Percentiles rank a stretch among this genome's conserved stretches.
phyloP scores from a whole-genome alignment of 2,329 filamentous ascomycete species.

The Bimuria novae-zelandiae region DNA sequence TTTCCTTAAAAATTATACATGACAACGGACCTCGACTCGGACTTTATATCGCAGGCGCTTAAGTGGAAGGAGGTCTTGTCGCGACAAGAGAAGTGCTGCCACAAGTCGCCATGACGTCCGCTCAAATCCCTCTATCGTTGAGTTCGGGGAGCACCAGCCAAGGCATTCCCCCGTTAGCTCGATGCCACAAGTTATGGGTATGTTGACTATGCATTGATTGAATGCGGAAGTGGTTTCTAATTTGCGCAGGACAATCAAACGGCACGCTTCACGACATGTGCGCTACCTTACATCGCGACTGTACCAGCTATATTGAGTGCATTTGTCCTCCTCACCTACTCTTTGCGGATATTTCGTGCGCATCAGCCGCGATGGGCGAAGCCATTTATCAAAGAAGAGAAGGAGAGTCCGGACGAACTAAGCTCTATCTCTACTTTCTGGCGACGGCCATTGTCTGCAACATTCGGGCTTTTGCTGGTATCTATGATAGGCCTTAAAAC shows the following conservation, averaged over 20 bases:
- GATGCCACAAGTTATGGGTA: conserved; percentile 38
- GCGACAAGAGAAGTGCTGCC: conserved; percentile 16
- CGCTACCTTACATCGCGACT: conserved; percentile 45
- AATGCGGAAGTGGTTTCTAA: conserved; percentile 3
- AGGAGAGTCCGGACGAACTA: conserved; percentile 37
- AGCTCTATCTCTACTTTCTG: conserved; percentile 29
- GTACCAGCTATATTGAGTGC: conserved; percentile 45
- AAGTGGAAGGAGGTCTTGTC: conserved; percentile 27
- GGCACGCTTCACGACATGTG: conserved; percentile 49
- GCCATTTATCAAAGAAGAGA: conserved; percentile 52
- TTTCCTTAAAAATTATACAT: conserved; percentile 17
- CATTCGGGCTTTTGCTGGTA: conserved; percentile 31
- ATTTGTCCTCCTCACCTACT: conserved; percentile 45
- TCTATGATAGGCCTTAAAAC: conserved; percentile 31
- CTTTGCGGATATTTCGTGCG: conserved; percentile 34
- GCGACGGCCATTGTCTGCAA: conserved; percentile 32
- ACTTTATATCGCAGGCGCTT: conserved; percentile 22
- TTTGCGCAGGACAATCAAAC: conserved; percentile 36
- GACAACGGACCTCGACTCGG: conserved; percentile 14
- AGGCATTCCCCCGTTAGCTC: conserved; percentile 22
- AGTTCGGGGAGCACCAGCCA: conserved; percentile 11
- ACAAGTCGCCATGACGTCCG: conserved; percentile 27
- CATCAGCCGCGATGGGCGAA: conserved; percentile 56
- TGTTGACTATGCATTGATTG: background rate
- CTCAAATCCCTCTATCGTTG: conserved; percentile 28